phyloP scores from a whole-genome alignment of 2,329 filamentous ascomycete species.

The Aspergillus pseudonomiae region DNA sequence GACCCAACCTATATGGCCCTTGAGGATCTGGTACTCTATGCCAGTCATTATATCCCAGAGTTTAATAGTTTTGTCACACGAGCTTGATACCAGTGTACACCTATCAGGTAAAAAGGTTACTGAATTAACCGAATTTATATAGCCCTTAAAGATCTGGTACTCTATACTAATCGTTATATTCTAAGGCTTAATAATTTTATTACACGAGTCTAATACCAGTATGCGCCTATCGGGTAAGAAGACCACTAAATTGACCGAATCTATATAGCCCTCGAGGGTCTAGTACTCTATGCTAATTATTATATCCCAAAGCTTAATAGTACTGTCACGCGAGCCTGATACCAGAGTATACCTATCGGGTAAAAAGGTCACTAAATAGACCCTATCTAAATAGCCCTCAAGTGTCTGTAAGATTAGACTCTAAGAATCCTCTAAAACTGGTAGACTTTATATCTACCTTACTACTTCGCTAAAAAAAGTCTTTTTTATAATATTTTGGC shows the following conservation, averaged over 20 bases:
- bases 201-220: no score
- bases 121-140: no score
- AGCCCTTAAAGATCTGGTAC: no score
- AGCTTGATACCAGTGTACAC: neutral
- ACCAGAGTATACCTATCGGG: conserved; percentile 24
- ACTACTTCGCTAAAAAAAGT: neutral
- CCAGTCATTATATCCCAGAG: neutral
- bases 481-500: neutral
- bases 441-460: neutral
- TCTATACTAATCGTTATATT: no score
- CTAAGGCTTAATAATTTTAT: no score
- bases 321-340: conserved; percentile 20
- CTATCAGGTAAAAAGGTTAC: no score
- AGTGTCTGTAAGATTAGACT: conserved; percentile 1
- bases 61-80: no score
- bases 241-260: no score
- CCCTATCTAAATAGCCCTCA: conserved; percentile 6
- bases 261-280: no score
- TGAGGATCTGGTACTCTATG: neutral
- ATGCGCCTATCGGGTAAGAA: no score
- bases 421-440: neutral
- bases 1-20: no score
- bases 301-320: conserved; percentile 4
- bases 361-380: conserved; percentile 31
- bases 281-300: no score